These are phyloP conservation scores for Eucalyptus sp. DNA, from an alignment of 345 rosid species.

Conservation along the genomic window DNA sequence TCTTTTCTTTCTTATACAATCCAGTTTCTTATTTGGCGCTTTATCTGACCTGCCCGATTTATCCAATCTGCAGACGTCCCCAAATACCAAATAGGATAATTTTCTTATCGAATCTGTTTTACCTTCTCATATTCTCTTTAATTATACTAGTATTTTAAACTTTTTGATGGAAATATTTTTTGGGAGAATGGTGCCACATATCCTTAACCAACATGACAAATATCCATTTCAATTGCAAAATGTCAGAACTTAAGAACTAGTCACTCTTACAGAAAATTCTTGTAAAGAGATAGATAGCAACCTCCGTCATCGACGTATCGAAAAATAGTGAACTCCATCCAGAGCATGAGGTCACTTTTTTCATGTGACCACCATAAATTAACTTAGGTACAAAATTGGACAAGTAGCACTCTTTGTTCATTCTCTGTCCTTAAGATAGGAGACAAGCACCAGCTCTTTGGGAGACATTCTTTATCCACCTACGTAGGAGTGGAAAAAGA, in stretches of 20 bases:
- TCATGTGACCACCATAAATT: background rate
- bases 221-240: background rate
- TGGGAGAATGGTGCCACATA: background rate
- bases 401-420: background rate
- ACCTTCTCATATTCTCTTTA: background rate
- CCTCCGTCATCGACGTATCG: background rate
- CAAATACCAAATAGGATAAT: background rate
- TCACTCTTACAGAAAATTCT: background rate
- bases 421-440: background rate
- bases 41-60: background rate
- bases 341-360: background rate
- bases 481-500: background rate
- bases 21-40: background rate
- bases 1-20: background rate
- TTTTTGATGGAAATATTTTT: background rate
- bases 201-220: background rate
- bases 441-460: background rate
- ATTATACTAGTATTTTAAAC: background rate
- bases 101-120: no score
- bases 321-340: background rate
- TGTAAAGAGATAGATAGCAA: background rate
- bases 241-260: background rate
- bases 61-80: background rate
- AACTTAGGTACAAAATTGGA: background rate
- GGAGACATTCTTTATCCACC: background rate